Conservation (phyloP, 768 basidiomycete genomes). For the Podaxis mareebaensis region DNA sequence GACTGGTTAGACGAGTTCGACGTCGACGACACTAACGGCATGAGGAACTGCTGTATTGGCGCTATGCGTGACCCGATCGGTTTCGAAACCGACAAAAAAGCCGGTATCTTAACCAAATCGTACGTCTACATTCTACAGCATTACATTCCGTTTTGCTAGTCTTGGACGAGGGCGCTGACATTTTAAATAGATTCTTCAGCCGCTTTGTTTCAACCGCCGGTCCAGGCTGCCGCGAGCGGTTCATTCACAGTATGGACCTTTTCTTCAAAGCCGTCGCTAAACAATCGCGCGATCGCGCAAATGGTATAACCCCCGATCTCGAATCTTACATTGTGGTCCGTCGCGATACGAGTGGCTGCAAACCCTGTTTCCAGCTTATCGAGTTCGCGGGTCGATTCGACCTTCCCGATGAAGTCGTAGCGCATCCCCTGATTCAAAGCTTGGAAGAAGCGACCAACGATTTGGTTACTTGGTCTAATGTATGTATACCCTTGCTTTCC, state of each 20-base stretch:
- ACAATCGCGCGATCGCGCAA: slow-evolving; percentile 58
- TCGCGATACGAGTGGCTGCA: slow-evolving; percentile 55
- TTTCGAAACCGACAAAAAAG: slow-evolving; percentile 24
- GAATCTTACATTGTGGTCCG: slow-evolving; percentile 72
- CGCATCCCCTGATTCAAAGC: slow-evolving; percentile 58
- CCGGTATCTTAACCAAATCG: slow-evolving; percentile 25
- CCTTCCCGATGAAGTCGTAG: slow-evolving; percentile 69
- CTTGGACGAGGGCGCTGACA: too few relatives aligned
- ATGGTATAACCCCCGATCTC: slow-evolving; percentile 59
- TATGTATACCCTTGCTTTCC: slow-evolving; percentile 32
- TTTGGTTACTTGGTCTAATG: slow-evolving; percentile 81
- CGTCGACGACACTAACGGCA: slow-evolving; percentile 20
- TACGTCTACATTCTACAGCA: slow-evolving; percentile 10
- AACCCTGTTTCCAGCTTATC: slow-evolving; percentile 73
- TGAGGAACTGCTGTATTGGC: slow-evolving; percentile 23
- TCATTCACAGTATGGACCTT: slow-evolving; percentile 64
- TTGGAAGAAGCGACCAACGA: slow-evolving; percentile 77
- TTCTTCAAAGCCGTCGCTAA: slow-evolving; percentile 70
- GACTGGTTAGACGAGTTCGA: slow-evolving; percentile 27
- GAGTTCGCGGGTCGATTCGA: slow-evolving; percentile 73
- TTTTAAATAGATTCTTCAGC: slow-evolving; percentile 55
- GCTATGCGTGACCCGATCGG: slow-evolving; percentile 24
- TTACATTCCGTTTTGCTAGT: background rate
- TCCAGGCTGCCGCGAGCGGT: slow-evolving; percentile 60
- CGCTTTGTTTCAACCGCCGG: slow-evolving; percentile 58